A percentile compares a stretch with the other conserved stretches of the same genome.
Conservation (phyloP, 202 grass and related monocot species). For the Schoenoplectus triqueter region DNA sequence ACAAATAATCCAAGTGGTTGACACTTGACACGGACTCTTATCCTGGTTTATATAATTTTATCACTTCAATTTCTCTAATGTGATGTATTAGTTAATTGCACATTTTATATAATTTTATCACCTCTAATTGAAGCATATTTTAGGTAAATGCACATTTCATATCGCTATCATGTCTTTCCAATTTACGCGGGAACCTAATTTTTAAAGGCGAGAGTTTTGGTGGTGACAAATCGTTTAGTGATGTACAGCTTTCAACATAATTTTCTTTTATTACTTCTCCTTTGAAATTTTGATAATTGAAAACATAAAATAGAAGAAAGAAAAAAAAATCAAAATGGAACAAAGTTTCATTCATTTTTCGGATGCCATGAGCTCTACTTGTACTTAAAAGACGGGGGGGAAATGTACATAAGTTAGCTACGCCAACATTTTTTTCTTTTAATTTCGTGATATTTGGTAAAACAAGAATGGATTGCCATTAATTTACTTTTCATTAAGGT, state of each 20-base stretch:
- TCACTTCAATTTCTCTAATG: background rate
- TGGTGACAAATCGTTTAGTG: background rate
- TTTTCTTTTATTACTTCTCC: background rate
- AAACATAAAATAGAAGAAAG: background rate
- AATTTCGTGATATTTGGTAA: background rate
- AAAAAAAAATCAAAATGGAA: background rate
- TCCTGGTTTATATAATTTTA: slow-evolving; percentile 6
- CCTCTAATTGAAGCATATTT: slow-evolving; percentile 11
- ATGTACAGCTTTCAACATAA: background rate
- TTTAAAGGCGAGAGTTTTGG: background rate
- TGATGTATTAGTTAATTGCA: background rate
- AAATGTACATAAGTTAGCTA: background rate
- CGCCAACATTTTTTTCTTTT: background rate
- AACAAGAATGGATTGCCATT: background rate
- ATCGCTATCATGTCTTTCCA: background rate
- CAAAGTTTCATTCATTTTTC: background rate
- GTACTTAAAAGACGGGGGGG: no score
- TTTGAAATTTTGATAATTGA: background rate
- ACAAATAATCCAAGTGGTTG: slow-evolving; percentile 24
- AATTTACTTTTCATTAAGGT: background rate
- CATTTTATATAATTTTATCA: no score
- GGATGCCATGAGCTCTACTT: no score
- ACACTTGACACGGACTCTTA: background rate
- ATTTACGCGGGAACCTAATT: background rate
- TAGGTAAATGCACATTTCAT: slow-evolving; percentile 4